Conservation (phyloP, 2,329 filamentous ascomycete species). For the Ceratocystis lukuohia region DNA sequence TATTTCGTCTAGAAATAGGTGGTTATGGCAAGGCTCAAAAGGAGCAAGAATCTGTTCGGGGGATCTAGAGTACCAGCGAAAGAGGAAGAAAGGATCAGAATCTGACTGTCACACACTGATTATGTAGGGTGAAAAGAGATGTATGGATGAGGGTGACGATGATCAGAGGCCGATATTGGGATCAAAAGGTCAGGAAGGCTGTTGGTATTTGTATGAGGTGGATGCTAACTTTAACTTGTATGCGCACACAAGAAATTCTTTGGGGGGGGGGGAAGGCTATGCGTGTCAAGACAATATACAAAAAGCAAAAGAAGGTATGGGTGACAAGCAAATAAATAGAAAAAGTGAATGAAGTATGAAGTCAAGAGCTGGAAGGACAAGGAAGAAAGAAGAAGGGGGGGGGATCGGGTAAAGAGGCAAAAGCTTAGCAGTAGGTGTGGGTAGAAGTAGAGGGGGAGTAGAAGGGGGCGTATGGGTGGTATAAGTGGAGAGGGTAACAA, state of each 20-base stretch:
- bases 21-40: neutral
- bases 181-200: neutral
- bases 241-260: neutral
- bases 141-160: neutral
- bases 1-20: neutral
- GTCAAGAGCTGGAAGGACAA: neutral
- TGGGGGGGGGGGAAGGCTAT: neutral
- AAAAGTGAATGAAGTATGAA: neutral
- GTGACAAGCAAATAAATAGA: neutral
- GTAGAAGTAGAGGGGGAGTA: neutral
- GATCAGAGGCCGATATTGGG: neutral
- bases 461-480: neutral
- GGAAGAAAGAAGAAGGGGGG: neutral
- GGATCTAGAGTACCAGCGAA: neutral
- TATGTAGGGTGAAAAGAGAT: neutral
- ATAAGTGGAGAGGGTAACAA: slow-evolving; percentile 8
- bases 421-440: neutral
- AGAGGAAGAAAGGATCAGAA: neutral
- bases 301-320: neutral
- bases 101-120: neutral
- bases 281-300: neutral
- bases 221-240: neutral
- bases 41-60: neutral
- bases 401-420: neutral
- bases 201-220: neutral